Base-by-base conservation (phyloP, 768 basidiomycete genomes). In the Inosperma sp. region DNA sequence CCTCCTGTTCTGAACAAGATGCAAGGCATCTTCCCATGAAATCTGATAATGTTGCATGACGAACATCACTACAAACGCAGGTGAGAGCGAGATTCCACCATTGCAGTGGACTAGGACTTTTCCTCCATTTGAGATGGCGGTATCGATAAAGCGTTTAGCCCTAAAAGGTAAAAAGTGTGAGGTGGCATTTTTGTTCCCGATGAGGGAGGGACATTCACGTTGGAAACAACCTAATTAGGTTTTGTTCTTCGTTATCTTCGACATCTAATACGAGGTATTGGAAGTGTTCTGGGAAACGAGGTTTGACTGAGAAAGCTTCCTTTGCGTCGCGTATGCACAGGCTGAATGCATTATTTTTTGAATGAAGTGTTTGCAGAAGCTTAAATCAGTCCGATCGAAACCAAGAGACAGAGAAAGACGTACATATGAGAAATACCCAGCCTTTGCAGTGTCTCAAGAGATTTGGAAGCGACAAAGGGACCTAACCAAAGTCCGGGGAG, bases 241-340 rank as follows among this genome's bases (percentile, higher is more conserved):
- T 96, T 70, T 96, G 93, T 62, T 95, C 93, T 65, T 94, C 92
- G 57, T 82, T 91, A 65, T 96, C 93, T 64, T 92, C 80, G 22
- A 96, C 89, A 64, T 94, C 86, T 27, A 95, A 72, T 1, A 83
- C 82, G 62, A 92, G 66, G 65, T 96, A 96, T 31, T 63, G 60
- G 68, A 94, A 91, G 17, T 79, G 71, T 0, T 86, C 86, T 3
- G 84, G 84, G 61, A 93, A 96, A 19, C 92, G 82, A 2, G 93
- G 88, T 48, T 79, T 75, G 46, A 96, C 88, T 13, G 93, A 88
- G 68, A 93, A 93, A 1, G 91, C 88, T 63, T 93, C 91, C 62
- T 91, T 91, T 51, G 76, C 81, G 64, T 93, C 91, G 37, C 91
- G 84, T 62, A 93, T 92, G 62, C 91, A 93, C 14, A 93, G 82